Evolutionary conservation across 768 basidiomycete species (phyloP).

Genomic region (Termitomyces sp.): DNA sequence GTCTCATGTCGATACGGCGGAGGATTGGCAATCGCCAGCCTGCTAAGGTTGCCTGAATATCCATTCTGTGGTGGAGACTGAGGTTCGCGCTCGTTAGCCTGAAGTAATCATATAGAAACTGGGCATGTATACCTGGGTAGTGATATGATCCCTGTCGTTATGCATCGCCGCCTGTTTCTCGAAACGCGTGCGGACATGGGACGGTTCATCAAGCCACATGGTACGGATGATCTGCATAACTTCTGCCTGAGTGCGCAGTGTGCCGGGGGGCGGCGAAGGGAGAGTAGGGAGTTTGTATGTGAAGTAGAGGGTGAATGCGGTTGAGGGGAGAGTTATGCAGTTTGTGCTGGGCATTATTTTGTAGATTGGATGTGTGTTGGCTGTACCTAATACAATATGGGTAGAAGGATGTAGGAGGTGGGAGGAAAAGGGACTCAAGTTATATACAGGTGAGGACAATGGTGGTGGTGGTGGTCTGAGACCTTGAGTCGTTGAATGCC

Average conservation of each 20-base stretch:
- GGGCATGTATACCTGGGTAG: not conserved
- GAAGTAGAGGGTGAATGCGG: not conserved
- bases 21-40: not conserved
- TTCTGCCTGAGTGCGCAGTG: not conserved
- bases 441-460: not conserved
- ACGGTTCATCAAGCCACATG: conserved; percentile 1
- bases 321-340: not conserved
- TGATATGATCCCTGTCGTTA: not conserved
- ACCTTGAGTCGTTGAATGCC: not conserved
- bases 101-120: not conserved
- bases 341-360: not conserved
- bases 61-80: not conserved
- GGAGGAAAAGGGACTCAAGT: not conserved
- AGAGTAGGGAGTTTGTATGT: not conserved
- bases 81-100: not conserved
- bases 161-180: not conserved
- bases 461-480: not conserved
- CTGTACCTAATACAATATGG: not conserved
- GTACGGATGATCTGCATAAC: not conserved
- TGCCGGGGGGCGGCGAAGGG: not conserved
- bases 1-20: not conserved
- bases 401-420: not conserved
- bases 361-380: not conserved
- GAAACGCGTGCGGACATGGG: not conserved
- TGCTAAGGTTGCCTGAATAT: not conserved